Evolutionary conservation across 257 asterid genomes (phyloP), one percentile per base, ranked within the genome.

Genomic region (Gentiana macrophylla): DNA sequence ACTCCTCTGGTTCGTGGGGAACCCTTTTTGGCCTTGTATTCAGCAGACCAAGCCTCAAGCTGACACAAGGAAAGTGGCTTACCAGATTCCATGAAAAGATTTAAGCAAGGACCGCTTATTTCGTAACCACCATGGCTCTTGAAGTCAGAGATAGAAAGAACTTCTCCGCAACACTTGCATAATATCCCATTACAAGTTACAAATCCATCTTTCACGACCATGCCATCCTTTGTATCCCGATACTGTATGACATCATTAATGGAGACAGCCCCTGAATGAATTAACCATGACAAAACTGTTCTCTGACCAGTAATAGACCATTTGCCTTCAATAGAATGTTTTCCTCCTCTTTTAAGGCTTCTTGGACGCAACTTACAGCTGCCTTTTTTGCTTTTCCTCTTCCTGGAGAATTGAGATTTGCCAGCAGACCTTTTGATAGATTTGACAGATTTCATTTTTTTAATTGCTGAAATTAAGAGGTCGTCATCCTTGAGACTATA

Each of bases 1-100:
- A 55, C 70, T 69, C 65, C 81, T 56, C 67, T 73, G 52, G 72
- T 69, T 71, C 62, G 84, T 56, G 82, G 83, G 64, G 68, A 65
- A 60, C 71, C 68, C 76, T 74, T 77, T 72, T 86, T 76, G 58
- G 83, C 72, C 86, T 80, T 80, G 78, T 74, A 88, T 76, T 88
- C 97, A 68, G 75, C 81, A 57, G 95, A 88, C 99, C 99, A 92
- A 47, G 99, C 99, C 82, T 85, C 95, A 35, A 88, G 95, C 80
- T 85, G 93, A 74, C 97, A 83, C 61, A 78, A 63, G 65, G 89
- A 68, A 72, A 85, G 73, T 48, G 99, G 84, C 74, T 83, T 88
- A 61, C 94, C 94, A 11, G 86, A 83, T 61, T 81, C 94, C 86
- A 85, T 64, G 74, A 81, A 81, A 62, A 92, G 90, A 74, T 92